phyloP scores from a whole-genome alignment of 1,284 basidiomycete genomes.

The Rhodofomes roseus region DNA sequence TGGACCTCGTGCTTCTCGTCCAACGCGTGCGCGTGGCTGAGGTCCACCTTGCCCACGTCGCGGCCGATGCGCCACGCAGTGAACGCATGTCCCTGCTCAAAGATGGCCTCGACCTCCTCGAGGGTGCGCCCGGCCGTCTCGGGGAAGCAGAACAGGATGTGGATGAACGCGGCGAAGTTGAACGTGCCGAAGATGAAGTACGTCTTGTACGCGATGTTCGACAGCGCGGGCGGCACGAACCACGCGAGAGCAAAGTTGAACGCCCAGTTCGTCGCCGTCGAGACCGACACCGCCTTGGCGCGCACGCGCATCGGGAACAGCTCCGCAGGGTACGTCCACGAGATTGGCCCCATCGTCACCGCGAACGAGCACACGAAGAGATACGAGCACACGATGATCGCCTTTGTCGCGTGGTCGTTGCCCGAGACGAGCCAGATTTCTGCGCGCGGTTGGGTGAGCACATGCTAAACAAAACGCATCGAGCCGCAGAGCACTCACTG shows the following conservation, averaged over 20 bases:
- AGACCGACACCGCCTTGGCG: conserved; percentile 67
- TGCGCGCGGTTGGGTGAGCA: conserved; percentile 7
- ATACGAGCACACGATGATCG: conserved; percentile 74
- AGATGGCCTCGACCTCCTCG: conserved; percentile 76
- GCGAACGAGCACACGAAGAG: conserved; percentile 71
- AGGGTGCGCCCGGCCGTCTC: conserved; percentile 70
- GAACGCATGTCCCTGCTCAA: conserved; percentile 63
- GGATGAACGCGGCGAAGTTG: conserved; percentile 69
- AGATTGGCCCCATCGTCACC: conserved; percentile 68
- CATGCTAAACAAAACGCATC: neutral
- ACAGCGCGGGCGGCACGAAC: conserved; percentile 38
- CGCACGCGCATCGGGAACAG: conserved; percentile 69
- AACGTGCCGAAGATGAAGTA: conserved; percentile 77
- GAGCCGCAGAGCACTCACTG: conserved; percentile 18
- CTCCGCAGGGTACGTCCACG: conserved; percentile 37
- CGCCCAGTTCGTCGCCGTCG: conserved; percentile 59
- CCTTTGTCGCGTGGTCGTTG: conserved; percentile 56
- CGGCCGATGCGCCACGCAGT: conserved; percentile 67
- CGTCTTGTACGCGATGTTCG: conserved; percentile 39
- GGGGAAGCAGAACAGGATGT: conserved; percentile 72
- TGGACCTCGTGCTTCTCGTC: neutral
- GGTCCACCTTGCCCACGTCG: conserved; percentile 59
- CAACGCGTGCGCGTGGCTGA: conserved; percentile 32
- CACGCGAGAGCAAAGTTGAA: conserved; percentile 75
- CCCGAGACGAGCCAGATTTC: conserved; percentile 59